Base-by-base conservation (phyloP, 1,284 basidiomycete genomes). In the Ustilago tritici region DNA sequence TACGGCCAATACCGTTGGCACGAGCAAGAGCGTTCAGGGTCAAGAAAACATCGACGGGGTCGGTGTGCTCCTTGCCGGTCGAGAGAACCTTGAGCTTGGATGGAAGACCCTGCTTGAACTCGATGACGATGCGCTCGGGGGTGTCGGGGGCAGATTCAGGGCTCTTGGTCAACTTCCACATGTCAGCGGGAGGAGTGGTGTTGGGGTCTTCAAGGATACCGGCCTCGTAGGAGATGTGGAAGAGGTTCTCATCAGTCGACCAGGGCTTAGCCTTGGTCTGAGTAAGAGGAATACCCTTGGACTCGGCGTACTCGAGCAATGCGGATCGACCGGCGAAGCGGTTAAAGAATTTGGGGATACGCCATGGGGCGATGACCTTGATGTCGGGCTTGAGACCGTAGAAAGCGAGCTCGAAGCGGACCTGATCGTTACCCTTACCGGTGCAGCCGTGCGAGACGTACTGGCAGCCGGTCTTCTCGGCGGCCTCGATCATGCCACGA, bases 141-240 rank as follows among this genome's bases (percentile, higher is more conserved):
- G 89, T 89, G 53, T 89, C 88, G 17, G 96, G 95, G 6, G 96
- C 95, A 65, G 92, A 88, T 85, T 95, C 92, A 61, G 94, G 93
- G 38, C 93, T 90, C 76, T 90, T 90, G 75, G 95, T 98, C 80
- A 99, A 91, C 88, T 98, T 98, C 96, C 97, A 99, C 96, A 99
- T 99, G 89, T 99, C 96, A n/a, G 88, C 88, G 35, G 96, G 96
- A 65, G 97, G 96, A 10, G 95, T 98, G 75, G 89, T 92, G 90
- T 97, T 91, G 80, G 96, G 96, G 87, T 99, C 93, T 87, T 99
- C 97, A 77, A 99, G 92, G 87, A 99, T 98, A 66, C 96, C 96
- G 36, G 96, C 96, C 88, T 99, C 96, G 89, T 98, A 99, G 28
- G 95, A 99, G 88, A 98, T 99, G 90, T 99, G 96, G 92, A 97